A percentile compares a stretch with the other conserved stretches of the same genome.
phyloP scores from a whole-genome alignment of 1,284 basidiomycete species.

The Ceratobasidium sp. region DNA sequence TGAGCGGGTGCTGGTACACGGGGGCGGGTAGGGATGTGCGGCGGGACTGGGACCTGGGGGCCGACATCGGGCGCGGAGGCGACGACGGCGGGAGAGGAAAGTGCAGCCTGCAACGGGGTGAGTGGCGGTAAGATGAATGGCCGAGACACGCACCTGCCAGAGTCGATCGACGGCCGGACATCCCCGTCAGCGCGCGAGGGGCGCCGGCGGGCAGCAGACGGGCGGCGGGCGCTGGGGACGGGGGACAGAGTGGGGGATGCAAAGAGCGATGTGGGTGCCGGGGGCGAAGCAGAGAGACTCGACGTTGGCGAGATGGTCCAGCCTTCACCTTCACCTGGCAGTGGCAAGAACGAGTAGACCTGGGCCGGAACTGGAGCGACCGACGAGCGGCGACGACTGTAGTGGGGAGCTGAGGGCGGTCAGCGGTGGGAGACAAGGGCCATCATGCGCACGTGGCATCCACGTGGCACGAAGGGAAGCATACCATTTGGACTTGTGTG shows the following conservation, averaged over 20 bases:
- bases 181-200: conserved; percentile 32
- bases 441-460: conserved; percentile 30
- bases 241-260: conserved; percentile 35
- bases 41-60: conserved; percentile 7
- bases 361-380: neutral
- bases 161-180: conserved; percentile 34
- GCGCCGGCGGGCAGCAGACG: conserved; percentile 16
- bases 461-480: conserved; percentile 28
- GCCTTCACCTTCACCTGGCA: conserved; percentile 35
- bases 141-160: conserved; percentile 8
- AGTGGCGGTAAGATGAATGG: conserved; percentile 3
- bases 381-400: conserved; percentile 30
- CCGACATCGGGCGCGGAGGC: conserved; percentile 19
- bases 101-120: conserved; percentile 17
- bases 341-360: conserved; percentile 38
- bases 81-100: conserved; percentile 42
- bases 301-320: conserved; percentile 39
- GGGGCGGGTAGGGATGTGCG: conserved; percentile 16
- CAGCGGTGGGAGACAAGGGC: conserved; percentile 21
- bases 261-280: conserved; percentile 37
- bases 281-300: conserved; percentile 26
- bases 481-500: conserved; percentile 11
- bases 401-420: conserved; percentile 22
- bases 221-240: conserved; percentile 16
- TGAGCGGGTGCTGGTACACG: conserved; percentile 21